Evolutionary conservation across 2,329 filamentous ascomycete genomes (phyloP).

Genomic region (Clonostachys rhizophaga): DNA sequence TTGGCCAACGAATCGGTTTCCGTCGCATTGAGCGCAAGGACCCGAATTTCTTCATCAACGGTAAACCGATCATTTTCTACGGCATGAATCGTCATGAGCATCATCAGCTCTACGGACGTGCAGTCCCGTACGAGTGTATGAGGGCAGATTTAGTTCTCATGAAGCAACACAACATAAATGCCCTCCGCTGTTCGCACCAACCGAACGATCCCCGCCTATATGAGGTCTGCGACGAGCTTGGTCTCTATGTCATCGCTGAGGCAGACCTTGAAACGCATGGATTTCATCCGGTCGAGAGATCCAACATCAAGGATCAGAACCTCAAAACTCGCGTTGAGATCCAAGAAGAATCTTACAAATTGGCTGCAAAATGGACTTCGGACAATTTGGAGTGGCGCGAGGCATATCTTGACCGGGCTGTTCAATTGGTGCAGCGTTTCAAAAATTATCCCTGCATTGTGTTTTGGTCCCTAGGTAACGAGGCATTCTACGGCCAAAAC

Average conservation of each 20-base stretch:
- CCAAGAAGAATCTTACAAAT: slow-evolving; percentile 30
- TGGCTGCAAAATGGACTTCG: slow-evolving; percentile 42
- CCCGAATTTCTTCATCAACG: slow-evolving; percentile 61
- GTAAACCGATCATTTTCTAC: slow-evolving; percentile 57
- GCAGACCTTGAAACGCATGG: slow-evolving; percentile 50
- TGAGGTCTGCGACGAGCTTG: slow-evolving; percentile 60
- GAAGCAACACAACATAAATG: slow-evolving; percentile 69
- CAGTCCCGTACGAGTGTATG: slow-evolving; percentile 42
- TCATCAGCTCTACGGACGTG: slow-evolving; percentile 55
- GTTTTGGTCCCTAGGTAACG: slow-evolving; percentile 71
- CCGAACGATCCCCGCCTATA: slow-evolving; percentile 57
- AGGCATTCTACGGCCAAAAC: slow-evolving; percentile 67
- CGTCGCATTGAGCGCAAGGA: slow-evolving; percentile 56
- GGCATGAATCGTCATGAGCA: slow-evolving; percentile 71
- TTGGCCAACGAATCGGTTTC: slow-evolving; percentile 58
- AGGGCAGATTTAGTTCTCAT: slow-evolving; percentile 55
- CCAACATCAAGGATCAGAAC: slow-evolving; percentile 5
- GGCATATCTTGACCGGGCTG: slow-evolving; percentile 61
- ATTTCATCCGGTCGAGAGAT: slow-evolving; percentile 39
- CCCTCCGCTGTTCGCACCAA: slow-evolving; percentile 65
- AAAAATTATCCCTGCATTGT: slow-evolving; percentile 69
- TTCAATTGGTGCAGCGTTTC: slow-evolving; percentile 59
- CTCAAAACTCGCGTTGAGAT: slow-evolving; percentile 29
- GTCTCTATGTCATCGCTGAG: slow-evolving; percentile 54
- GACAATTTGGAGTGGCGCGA: slow-evolving; percentile 57